A percentile compares a stretch with the other conserved stretches of the same genome.
phyloP scores from a whole-genome alignment of 1,284 basidiomycete genomes.

The Microbotryomycetes sp. region DNA sequence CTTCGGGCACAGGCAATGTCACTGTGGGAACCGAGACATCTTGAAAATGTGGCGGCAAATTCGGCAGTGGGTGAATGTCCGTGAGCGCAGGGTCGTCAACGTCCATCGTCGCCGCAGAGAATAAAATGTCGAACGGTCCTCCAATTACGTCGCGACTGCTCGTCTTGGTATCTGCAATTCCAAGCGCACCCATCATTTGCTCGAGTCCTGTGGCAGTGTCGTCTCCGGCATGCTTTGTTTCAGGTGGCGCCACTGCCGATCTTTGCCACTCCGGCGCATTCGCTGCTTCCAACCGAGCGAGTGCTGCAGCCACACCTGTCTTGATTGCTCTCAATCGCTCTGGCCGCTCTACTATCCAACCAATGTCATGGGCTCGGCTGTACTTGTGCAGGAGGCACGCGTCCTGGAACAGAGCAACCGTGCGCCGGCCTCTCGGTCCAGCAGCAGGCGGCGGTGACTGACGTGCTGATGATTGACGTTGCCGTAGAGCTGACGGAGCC shows the following conservation, averaged over 20 bases:
- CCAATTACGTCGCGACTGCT: neutral
- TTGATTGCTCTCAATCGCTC: slow-evolving; percentile 77
- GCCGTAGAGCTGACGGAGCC: slow-evolving; percentile 1
- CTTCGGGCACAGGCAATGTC: neutral
- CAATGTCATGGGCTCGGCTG: slow-evolving; percentile 57
- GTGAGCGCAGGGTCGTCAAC: slow-evolving; percentile 59
- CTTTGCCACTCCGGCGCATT: neutral
- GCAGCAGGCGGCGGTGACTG: neutral
- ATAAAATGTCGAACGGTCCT: slow-evolving; percentile 31
- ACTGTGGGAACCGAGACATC: neutral
- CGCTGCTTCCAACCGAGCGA: slow-evolving; percentile 51
- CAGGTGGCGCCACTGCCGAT: neutral
- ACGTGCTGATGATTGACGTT: neutral
- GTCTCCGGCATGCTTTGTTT: neutral
- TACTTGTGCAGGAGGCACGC: slow-evolving; percentile 53
- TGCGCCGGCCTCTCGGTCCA: neutral
- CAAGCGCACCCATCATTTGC: slow-evolving; percentile 52
- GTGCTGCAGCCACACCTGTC: slow-evolving; percentile 66
- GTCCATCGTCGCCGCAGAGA: slow-evolving; percentile 2
- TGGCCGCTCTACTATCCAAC: slow-evolving; percentile 74
- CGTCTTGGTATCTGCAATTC: slow-evolving; percentile 39
- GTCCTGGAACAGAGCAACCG: slow-evolving; percentile 23
- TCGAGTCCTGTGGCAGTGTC: slow-evolving; percentile 41
- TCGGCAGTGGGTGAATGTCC: slow-evolving; percentile 50
- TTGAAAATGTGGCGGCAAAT: slow-evolving; percentile 41